These are phyloP conservation scores for Malus sylvestris DNA, from an alignment of 306 rosid species.

Conservation along the genomic window DNA sequence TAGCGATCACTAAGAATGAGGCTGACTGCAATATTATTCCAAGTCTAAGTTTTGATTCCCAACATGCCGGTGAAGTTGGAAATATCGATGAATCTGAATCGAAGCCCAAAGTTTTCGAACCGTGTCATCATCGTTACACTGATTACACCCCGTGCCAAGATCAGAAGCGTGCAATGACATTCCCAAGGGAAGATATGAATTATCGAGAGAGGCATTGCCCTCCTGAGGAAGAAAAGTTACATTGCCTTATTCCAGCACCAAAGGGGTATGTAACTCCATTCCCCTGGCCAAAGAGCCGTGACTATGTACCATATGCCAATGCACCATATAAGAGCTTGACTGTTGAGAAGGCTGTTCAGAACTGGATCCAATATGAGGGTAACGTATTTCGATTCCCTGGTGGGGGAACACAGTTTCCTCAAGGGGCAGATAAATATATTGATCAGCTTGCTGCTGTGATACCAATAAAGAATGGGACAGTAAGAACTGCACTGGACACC, in stretches of 20 bases:
- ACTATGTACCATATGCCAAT: constrained; percentile 92
- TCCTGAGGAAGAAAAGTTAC: constrained; percentile 69
- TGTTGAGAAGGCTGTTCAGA: constrained; percentile 96
- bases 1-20: constrained; percentile 60
- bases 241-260: constrained; percentile 90
- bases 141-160: constrained; percentile 99
- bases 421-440: constrained; percentile 92
- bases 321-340: constrained; percentile 98
- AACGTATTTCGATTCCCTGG: constrained; percentile 91
- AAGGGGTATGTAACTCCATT: constrained; percentile 94
- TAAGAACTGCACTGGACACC: constrained; percentile 91
- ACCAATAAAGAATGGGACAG: constrained; percentile 84
- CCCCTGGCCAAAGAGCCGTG: constrained; percentile 97
- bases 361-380: constrained; percentile 98
- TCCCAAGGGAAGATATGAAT: constrained; percentile 70
- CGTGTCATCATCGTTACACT: constrained; percentile 40
- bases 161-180: constrained; percentile 89
- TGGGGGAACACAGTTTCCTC: constrained; percentile 95
- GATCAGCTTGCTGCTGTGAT: constrained; percentile 86
- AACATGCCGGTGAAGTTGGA: constrained; percentile 69
- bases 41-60: constrained; percentile 72
- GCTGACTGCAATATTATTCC: constrained; percentile 55
- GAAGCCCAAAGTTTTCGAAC: constrained; percentile 45
- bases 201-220: constrained; percentile 95
- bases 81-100: constrained; percentile 41